A percentile compares a stretch with the other conserved stretches of the same genome.
These are phyloP conservation scores for Curvularia hawaiiensis DNA, from an alignment of 2,329 filamentous ascomycete genomes.

Conservation along the genomic window DNA sequence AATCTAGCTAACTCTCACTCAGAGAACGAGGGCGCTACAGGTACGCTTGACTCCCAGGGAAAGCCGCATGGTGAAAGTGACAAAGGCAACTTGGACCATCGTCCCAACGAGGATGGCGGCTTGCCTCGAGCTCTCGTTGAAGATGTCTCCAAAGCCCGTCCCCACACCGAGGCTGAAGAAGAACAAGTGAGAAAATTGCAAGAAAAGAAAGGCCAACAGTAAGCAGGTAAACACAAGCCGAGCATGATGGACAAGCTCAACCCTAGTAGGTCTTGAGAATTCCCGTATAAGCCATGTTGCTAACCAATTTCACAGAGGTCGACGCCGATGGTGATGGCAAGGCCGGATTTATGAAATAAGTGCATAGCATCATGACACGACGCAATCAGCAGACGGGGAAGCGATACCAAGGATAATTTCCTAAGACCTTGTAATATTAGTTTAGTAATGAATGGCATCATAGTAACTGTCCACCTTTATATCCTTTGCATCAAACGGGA, in stretches of 20 bases:
- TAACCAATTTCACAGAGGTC: slow-evolving; percentile 20
- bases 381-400: slow-evolving; percentile 6
- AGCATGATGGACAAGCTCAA: slow-evolving; percentile 60
- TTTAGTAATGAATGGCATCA: slow-evolving; percentile 12
- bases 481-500: not conserved
- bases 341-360: slow-evolving; percentile 59
- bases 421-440: slow-evolving; percentile 19
- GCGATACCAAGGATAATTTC: slow-evolving; percentile 13
- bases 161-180: slow-evolving; percentile 25
- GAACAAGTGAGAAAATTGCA: slow-evolving; percentile 11
- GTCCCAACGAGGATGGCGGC: slow-evolving; percentile 18
- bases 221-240: slow-evolving; percentile 48
- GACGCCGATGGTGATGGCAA: slow-evolving; percentile 63
- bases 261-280: slow-evolving; percentile 42
- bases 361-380: slow-evolving; percentile 33
- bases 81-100: slow-evolving; percentile 11
- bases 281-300: not conserved
- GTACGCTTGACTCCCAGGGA: slow-evolving; percentile 12
- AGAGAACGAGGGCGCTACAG: slow-evolving; percentile 15
- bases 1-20: not conserved
- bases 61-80: slow-evolving; percentile 10
- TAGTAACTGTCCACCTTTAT: not conserved
- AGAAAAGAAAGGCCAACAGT: slow-evolving; percentile 16
- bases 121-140: slow-evolving; percentile 18
- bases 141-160: slow-evolving; percentile 15